Evolutionary conservation across 1,139 yeast species (phyloP), one percentile per base, ranked within the genome.

Genomic region (Zhuliangozyma blackwelliae): DNA sequence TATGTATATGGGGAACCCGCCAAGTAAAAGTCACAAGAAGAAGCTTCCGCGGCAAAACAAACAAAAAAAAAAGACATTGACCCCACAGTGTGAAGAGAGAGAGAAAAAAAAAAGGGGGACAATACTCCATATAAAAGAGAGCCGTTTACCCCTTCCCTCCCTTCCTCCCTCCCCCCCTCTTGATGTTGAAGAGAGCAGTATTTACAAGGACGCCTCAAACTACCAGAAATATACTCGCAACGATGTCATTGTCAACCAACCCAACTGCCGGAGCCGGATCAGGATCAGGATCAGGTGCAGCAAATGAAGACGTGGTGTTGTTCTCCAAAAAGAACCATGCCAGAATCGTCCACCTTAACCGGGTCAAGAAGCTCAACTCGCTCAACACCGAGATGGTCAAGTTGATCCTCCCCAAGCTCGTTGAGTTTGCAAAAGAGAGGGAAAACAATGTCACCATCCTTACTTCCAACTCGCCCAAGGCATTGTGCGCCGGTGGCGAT

Each of bases 401-500:
- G 34, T 75, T 79, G 52, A 83, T 92, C 44, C 68, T 77, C 29
- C 92, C 95, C 25, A 75, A 95, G 31, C 63, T 92, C 46, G 58
- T 75, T 40, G 96, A 88, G 54, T 89, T 83, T 63, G 70, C 87
- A 38, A 83, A 85, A 55, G 77, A 89, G 10, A 70, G 72, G 33
- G 64, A 75, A 12, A 80, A 83, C 43, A 78, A 82, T 47, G 57
- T 87, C 42, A 65, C 90, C 32, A 69, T 92, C 31, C 67, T 90
- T 44, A 80, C 79, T 39, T 85, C 96, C 22, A 76, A 75, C 32
- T 80, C 83, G 10, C 72, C 72, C 20, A 75, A 69, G 49, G 75
- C 87, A 3, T 74, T 82, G 41, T 83, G 92, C 63, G 86, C 97
- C 29, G 98, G 98, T 37, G 98, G 97, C 29, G 98, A 92, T 57